Evolutionary conservation across 2,329 filamentous ascomycete species (phyloP), one percentile per base, ranked within the genome.

Genomic region (Ceratocystis cacaofunesta): DNA sequence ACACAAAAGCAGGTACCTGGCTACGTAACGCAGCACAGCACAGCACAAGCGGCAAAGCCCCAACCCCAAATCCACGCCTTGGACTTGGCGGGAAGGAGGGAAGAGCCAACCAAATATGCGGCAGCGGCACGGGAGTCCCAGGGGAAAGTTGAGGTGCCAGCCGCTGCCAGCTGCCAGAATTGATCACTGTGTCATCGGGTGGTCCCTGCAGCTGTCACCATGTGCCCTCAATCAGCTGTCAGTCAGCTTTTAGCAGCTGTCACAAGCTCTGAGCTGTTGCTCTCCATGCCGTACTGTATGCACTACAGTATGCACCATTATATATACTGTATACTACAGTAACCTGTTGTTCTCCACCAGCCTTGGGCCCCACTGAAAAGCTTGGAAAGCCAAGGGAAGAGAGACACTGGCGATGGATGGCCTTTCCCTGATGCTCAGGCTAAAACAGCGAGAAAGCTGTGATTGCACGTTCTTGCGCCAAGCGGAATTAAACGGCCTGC

Each of bases 401-500:
- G 6, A 32, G 25, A 10, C 19, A 19, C 48, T 50, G 61, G 61
- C 15, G 28, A 28, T 28, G 28, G 61, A 62, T 50, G 61, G 61
- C 61, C 36, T 62, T 50, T 44, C 30, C 12, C 48, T 36, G 41
- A 48, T 17, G 32, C 55, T 22, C 15, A 10, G 30, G 55, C 15
- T 30, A 12, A 10, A 7, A 36, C 36, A 58, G 55, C 55, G 28
- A 58, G 30, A 41, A 41, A 58, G 55, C 28, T n/a, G 25, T 58
- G 12, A n/a, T 58, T 30, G 25, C 22, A 30, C 36, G 25, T 58
- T 58, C 28, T n/a, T 28, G 60, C 41, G 44, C 60, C 22, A 63
- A 44, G 46, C 52, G n/a, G 5, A 48, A 46, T 48, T 22, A 65
- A 58, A 44, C 10, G 8, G 28, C 36, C 30, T 82, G 87, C 77